These are phyloP conservation scores for Apiospora koreana DNA, from an alignment of 2,329 filamentous ascomycete species.

Conservation along the genomic window DNA sequence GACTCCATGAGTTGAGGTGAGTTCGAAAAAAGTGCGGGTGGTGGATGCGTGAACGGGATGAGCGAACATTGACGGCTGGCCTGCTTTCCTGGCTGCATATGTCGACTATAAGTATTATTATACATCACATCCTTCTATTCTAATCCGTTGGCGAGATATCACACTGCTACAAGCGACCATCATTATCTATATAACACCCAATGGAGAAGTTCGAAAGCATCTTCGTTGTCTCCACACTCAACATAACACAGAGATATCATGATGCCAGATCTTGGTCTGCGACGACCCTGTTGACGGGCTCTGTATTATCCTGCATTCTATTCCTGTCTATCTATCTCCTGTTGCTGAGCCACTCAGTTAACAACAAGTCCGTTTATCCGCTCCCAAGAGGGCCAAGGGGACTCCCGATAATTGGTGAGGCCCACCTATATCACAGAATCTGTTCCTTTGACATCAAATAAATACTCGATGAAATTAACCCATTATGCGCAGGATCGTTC, in stretches of 20 bases:
- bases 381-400: neutral
- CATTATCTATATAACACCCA: neutral
- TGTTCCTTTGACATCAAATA: neutral
- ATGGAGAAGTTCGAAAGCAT: neutral
- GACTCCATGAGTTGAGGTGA: neutral
- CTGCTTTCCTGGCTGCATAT: neutral
- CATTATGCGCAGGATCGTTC: constrained; percentile 13
- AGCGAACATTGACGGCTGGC: neutral
- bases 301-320: neutral
- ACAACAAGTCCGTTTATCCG: neutral
- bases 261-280: neutral
- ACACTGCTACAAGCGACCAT: neutral
- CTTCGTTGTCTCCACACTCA: neutral
- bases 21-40: neutral
- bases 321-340: neutral
- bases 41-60: neutral
- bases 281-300: neutral
- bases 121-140: neutral
- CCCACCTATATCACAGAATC: neutral
- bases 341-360: neutral
- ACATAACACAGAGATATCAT: neutral
- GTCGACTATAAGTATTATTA: neutral
- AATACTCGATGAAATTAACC: neutral
- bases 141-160: neutral
- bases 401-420: constrained; percentile 8